Evolutionary conservation across 2,329 filamentous ascomycete genomes (phyloP), one percentile per base, ranked within the genome.

Genomic region (Phaeosphaeriaceae sp.): DNA sequence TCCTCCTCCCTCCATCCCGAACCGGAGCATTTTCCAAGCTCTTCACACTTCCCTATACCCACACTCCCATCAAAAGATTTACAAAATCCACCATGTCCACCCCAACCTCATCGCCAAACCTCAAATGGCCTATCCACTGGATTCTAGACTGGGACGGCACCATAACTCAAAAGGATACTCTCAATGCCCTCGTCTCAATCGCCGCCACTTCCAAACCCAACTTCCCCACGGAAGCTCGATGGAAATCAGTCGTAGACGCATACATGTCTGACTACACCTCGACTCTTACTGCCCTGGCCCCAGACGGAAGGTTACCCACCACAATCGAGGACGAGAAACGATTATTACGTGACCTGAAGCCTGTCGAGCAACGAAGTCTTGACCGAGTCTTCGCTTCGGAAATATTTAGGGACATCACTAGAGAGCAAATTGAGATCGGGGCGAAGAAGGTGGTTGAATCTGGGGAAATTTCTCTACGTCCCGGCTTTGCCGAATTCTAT

Each of bases 121-220:
- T 36, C 41, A 52, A 19, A 45, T 15, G 47, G 5, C 63, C 67
- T 19, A 65, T 79, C 15, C 73, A 77, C 46, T 73, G 79, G 63
- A 61, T 83, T 7, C 67, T 83, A 15, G 82, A 84, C 67, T 83
- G 78, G 74, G 82, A 84, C 61, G 80, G 80, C 54, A 83, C 81
- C 0, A 65, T 83, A 25, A 83, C 81, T 13, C 63, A 67, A 42
- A 72, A 72, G 21, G 82, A 84, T 61, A 82, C 81, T 0, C 75
- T 83, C 50, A 65, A 76, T n/a, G 54, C 78, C 15, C 73, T 83
- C 10, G 79, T 76, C 42, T 66, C 69, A 31, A 76, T 83, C 15
- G 73, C 77, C 1, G 65, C 68, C n/a, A 62, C 72, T 25, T 47
- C 53, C 24, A 75, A 70, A 21, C 66, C 70, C 15, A 56, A 56